Evolutionary conservation across 176 grass and related monocot genomes (phyloP), one percentile per base, ranked within the genome.

Genomic region (Avena insularis): DNA sequence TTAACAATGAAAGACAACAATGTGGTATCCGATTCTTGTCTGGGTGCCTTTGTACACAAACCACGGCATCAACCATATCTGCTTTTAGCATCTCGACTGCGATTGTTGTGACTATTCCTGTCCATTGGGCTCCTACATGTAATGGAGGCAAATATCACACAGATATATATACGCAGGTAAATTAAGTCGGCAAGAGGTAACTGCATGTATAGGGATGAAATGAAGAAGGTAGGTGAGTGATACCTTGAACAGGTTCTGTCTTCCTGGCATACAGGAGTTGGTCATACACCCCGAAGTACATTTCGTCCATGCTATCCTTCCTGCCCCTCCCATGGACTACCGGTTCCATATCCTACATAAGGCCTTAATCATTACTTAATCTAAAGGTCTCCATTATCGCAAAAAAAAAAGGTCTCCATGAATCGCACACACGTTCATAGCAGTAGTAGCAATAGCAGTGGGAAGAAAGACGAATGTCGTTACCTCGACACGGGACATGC

Each of bases 11-110:
- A 61, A 87, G 87, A 81, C 10, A 57, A 78, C 58, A 36, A 78
- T 64, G 27, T 82, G 75, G 25, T 50, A 74, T 83, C 63, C 82
- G 79, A 86, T 79, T 92, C 47, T 92, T 81, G 23, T 82, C 70
- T 71, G 86, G 83, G 77, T 89, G 94, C 96, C 93, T 98, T 86
- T 98, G 93, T 84, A 98, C 96, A 88, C 96, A 98, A 92, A 98
- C 73, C 80, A 98, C 96, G 79, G 91, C 93, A 88, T 95, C 93
- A 1, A 98, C 96, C 88, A 98, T 84, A 35, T 98, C 86, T 83
- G 96, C 78, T 86, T 95, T 95, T 57, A 95, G 86, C 96, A 98
- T 98, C 92, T 95, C 96, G 78, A 95, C 90, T 33, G 95, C 93
- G 74, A 98, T 95, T 66, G 96, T 93, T 63, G 93, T 95, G 78